Evolutionary conservation across 2,329 filamentous ascomycete species (phyloP).

Genomic region (Talaromyces verruculosus): DNA sequence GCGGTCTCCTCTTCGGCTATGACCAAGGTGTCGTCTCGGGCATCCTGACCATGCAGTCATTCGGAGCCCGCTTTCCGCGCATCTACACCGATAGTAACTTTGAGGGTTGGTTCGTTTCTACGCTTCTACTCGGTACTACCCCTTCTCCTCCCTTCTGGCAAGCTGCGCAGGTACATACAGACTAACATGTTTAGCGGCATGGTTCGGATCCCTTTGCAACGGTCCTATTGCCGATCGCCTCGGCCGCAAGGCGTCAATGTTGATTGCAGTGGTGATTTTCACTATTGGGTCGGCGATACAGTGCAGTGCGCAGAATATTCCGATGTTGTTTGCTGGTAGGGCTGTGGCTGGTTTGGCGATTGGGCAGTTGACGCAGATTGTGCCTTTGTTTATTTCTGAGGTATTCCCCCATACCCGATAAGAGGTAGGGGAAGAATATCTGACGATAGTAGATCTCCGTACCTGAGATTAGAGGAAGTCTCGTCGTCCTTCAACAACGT

Average conservation of each 20-base stretch:
- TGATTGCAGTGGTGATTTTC: conserved; percentile 54
- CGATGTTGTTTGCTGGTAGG: conserved; percentile 46
- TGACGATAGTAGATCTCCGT: conserved; percentile 43
- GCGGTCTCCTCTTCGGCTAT: conserved; percentile 51
- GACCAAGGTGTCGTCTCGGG: conserved; percentile 53
- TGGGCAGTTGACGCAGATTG: conserved; percentile 48
- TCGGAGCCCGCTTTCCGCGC: conserved; percentile 42
- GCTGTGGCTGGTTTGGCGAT: conserved; percentile 49
- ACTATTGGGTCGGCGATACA: conserved; percentile 52
- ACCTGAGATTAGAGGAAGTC: conserved; percentile 39
- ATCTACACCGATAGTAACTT: conserved; percentile 48
- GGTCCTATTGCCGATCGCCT: conserved; percentile 54
- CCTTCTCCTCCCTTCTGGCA: not conserved
- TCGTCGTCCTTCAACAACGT: conserved; percentile 43
- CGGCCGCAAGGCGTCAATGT: conserved; percentile 54
- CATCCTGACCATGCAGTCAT: conserved; percentile 50
- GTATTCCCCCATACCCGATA: conserved; percentile 29
- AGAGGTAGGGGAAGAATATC: not conserved
- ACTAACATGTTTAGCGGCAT: conserved; percentile 39
- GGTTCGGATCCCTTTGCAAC: conserved; percentile 51
- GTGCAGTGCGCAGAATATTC: conserved; percentile 42
- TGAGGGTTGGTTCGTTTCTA: conserved; percentile 57
- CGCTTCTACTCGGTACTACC: conserved; percentile 44
- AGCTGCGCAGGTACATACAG: not conserved
- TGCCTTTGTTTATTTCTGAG: conserved; percentile 57